Evolutionary conservation across 352 stramenopile genomes (phyloP), one percentile per base, ranked within the genome.

Genomic region (Phytophthora citrophthora): DNA sequence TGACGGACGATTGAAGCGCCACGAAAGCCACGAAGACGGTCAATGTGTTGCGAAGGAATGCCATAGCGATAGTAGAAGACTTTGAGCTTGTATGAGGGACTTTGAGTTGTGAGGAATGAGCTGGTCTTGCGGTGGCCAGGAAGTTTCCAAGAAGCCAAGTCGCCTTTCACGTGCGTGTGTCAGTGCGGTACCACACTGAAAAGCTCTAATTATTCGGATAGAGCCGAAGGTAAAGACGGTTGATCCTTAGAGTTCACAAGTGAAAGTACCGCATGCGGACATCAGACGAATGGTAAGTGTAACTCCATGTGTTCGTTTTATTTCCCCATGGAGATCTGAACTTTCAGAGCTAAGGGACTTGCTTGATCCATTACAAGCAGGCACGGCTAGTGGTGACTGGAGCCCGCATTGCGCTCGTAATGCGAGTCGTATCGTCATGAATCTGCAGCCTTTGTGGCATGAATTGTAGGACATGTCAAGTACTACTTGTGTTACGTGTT

Each of bases 31-130:
- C 34, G 6, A 73, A 43, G 32, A 43, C 13, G 31, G 32, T 12
- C 31, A 64, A 29, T 13, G 16, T 26, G 39, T 18, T 45, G 51
- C 44, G 55, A n/a, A 39, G 49, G 15, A 29, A 41, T n/a, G 38
- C 8, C 67, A 70, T 74, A 13, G 36, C 31, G 43, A 36, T 49
- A 29, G 29, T 11, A 32, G 29, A 32, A 44, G 43, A 29, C 20
- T 20, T 24, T 27, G 27, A 20, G 29, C 11, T 41, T 12, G 39
- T 45, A 40, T 16, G 43, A 29, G 43, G 29, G 54, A 53, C 16
- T 57, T 68, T 63, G 36, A 49, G 23, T 64, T 71, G 44, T 71
- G 63, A 34, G 29, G 29, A 34, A 31, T 39, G 39, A 60, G 59
- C 34, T 23, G 18, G 55, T 51, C 55, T 49, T 12, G 9, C 29